Evolutionary conservation across 129 eudicot species (phyloP).

Genomic region (Deinandra increscens): DNA sequence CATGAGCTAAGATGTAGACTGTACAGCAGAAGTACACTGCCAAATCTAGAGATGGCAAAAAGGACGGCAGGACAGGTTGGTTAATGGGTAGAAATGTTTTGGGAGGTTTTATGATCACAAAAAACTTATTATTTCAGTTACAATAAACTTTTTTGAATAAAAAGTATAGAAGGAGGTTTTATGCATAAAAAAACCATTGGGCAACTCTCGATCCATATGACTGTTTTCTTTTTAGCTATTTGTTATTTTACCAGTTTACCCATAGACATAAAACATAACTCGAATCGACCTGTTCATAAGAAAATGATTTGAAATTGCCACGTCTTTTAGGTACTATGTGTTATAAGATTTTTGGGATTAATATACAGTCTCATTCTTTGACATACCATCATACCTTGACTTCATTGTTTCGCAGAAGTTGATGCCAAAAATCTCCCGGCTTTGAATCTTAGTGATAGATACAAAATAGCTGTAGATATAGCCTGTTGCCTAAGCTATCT

Average conservation of each 20-base stretch:
- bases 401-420: slow-evolving; percentile 46
- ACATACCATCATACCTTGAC: not conserved
- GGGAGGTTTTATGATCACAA: not conserved
- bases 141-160: not conserved
- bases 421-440: slow-evolving; percentile 44
- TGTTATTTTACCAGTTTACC: not conserved
- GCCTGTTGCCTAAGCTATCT: slow-evolving; percentile 74
- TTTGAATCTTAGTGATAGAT: slow-evolving; percentile 49
- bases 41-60: not conserved
- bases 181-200: not conserved
- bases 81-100: not conserved
- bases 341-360: not conserved
- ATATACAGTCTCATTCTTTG: not conserved
- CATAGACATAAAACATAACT: not conserved
- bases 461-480: slow-evolving; percentile 50
- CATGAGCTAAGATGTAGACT: slow-evolving; percentile 3
- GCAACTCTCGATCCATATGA: not conserved
- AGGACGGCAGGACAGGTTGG: not conserved
- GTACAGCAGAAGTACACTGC: not conserved
- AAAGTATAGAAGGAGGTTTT: not conserved
- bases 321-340: not conserved
- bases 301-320: not conserved
- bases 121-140: not conserved
- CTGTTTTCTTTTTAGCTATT: not conserved
- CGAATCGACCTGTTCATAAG: not conserved